Evolutionary conservation across 225 moss, liverwort and hornwort genomes (phyloP), one percentile per base, ranked within the genome.

Genomic region (Pseudisothecium myosuroides): DNA sequence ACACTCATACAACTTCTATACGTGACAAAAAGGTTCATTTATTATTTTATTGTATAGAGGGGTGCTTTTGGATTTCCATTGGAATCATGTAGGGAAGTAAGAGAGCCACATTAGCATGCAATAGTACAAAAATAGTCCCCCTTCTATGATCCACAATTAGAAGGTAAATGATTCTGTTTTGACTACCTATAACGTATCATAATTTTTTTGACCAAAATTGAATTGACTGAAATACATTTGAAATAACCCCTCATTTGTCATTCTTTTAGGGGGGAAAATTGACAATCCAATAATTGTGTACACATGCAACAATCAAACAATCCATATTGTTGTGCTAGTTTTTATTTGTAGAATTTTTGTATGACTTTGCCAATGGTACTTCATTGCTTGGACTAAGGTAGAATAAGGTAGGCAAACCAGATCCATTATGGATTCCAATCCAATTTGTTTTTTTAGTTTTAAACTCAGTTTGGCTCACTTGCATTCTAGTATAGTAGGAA

Each of bases 131-230:
- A 47, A 17, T 29, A 29, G 29, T 73, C 29, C 29, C 2, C 5
- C 1, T n/a, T n/a, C 2, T 3, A 29, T 13, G 15, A 6, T 47
- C 0, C 0, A 29, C 4, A 29, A 74, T 6, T 1, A 1, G 9
- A 75, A 50, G 20, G 0, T 32, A 14, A 3, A 28, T 49, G 6
- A 4, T 49, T 75, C 19, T 75, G 11, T 2, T 73, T 49, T 49
- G 12, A 31, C 1, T 26, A 10, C 2, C 3, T 6, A 19, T 31
- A 32, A 7, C 50, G 4, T 20, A 49, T 49, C 2, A 49, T 31
- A 12, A 50, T 7, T 11, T 50, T 2, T 32, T 32, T n/a, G n/a
- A n/a, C n/a, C 20, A 20, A 29, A 47, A 47, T 29, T 74, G 45
- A 47, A 0, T 47, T 18, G 17, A 31, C 6, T 4, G 6, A 47